Percentiles rank a stretch among this genome's conserved stretches.
Evolutionary conservation across 495 filamentous ascomycete species (phyloP).

Genomic region (Choiromyces venosus): DNA sequence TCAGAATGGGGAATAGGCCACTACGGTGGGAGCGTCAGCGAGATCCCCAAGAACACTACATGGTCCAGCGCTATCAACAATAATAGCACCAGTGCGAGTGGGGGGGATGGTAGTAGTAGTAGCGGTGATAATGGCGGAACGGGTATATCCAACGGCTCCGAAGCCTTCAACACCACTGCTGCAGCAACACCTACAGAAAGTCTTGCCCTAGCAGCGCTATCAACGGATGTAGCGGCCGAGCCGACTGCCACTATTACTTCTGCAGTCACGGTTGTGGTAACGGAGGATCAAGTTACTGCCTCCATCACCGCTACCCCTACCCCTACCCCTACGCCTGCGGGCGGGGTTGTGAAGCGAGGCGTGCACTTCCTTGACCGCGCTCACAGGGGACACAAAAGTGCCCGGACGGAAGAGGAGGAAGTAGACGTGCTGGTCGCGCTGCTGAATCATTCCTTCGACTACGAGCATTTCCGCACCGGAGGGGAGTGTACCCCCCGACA

Average conservation of each 20-base stretch:
- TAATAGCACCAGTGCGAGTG: too few species aligned
- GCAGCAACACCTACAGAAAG: background rate
- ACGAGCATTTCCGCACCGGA: background rate
- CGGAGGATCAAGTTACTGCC: slow-evolving; percentile 1
- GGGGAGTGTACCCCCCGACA: background rate
- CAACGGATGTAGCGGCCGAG: slow-evolving; percentile 9
- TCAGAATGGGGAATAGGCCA: slow-evolving; percentile 23
- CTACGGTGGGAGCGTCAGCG: slow-evolving; percentile 28
- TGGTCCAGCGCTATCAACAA: too few species aligned
- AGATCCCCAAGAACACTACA: slow-evolving; percentile 9
- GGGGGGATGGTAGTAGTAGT: slow-evolving; percentile 1
- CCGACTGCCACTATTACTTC: slow-evolving; percentile 11
- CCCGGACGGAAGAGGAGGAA: background rate
- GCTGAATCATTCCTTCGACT: slow-evolving; percentile 8
- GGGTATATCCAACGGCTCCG: background rate
- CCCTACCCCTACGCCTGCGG: background rate
- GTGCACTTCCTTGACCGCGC: background rate
- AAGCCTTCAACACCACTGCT: background rate
- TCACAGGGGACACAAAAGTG: background rate
- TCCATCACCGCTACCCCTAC: slow-evolving; percentile 9
- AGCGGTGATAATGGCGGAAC: slow-evolving; percentile 6
- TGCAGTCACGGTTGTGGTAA: slow-evolving; percentile 21
- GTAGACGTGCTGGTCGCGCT: slow-evolving; percentile 5
- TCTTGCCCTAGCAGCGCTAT: background rate
- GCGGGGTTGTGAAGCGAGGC: slow-evolving; percentile 3